These are phyloP conservation scores for Mycosarcoma maydis DNA, from an alignment of 1,284 basidiomycete genomes.

Conservation along the genomic window DNA sequence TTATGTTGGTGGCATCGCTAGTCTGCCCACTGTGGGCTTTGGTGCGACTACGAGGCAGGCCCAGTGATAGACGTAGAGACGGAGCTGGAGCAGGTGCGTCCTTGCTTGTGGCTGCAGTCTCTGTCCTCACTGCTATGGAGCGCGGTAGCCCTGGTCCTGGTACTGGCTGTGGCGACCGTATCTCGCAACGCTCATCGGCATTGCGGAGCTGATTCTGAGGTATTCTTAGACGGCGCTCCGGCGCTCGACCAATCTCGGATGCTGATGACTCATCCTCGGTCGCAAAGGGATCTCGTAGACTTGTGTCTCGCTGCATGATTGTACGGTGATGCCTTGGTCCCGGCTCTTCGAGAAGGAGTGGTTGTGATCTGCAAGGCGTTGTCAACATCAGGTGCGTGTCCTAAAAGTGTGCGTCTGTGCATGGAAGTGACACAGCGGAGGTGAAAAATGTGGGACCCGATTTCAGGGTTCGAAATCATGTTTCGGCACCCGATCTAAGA, in stretches of 20 bases:
- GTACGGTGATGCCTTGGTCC: background rate
- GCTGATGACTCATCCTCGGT: conserved; percentile 8
- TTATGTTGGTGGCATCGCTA: too few relatives aligned
- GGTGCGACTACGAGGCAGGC: conserved; percentile 17
- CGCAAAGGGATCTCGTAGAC: conserved; percentile 23
- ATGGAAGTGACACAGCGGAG: conserved; percentile 15
- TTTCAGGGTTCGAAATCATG: conserved; percentile 5
- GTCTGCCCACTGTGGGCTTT: background rate
- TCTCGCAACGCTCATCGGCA: background rate
- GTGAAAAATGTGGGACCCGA: background rate
- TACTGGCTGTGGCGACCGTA: background rate
- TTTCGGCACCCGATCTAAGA: background rate
- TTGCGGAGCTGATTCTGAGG: conserved; percentile 1
- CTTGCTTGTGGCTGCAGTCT: background rate
- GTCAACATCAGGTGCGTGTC: too few relatives aligned
- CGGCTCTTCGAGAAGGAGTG: background rate
- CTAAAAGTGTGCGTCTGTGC: conserved; percentile 5
- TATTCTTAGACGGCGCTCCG: conserved; percentile 4
- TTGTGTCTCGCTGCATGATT: conserved; percentile 5
- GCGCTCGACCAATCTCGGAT: conserved; percentile 8
- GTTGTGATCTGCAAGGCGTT: background rate
- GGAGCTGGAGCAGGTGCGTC: conserved; percentile 6
- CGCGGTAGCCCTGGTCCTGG: conserved; percentile 4
- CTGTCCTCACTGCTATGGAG: background rate
- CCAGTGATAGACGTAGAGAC: conserved; percentile 23